Conservation (phyloP, 2,329 filamentous ascomycete genomes). For the Fusarium citri region DNA sequence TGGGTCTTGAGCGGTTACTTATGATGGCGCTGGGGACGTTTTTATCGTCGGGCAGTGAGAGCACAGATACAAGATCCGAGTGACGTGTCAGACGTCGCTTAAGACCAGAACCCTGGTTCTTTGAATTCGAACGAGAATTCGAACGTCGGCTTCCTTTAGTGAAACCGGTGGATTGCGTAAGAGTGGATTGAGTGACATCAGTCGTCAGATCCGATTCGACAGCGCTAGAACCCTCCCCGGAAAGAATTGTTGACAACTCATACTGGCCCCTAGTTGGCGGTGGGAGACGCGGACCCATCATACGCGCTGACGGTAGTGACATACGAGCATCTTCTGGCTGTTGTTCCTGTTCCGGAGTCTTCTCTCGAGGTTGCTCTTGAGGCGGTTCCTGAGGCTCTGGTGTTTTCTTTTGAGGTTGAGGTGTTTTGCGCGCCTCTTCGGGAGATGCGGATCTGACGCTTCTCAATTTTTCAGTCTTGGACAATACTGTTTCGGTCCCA, state of each 20-base stretch:
- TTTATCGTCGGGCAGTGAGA: constrained; percentile 76
- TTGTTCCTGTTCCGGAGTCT: constrained; percentile 2
- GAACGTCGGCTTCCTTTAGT: constrained; percentile 61
- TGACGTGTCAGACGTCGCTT: constrained; percentile 88
- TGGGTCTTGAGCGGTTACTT: constrained; percentile 81
- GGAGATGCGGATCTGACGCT: constrained; percentile 35
- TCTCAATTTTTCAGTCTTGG: constrained; percentile 29
- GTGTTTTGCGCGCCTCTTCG: constrained; percentile 37
- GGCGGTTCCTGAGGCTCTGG: constrained; percentile 1
- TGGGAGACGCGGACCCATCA: constrained; percentile 51
- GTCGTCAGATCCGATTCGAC: constrained; percentile 64
- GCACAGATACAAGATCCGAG: constrained; percentile 91
- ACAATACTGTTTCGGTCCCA: constrained; percentile 45
- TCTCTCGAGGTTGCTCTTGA: constrained; percentile 1
- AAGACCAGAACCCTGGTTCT: constrained; percentile 64
- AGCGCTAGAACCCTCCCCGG: constrained; percentile 61
- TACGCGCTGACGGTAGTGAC: constrained; percentile 41
- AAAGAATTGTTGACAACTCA: constrained; percentile 68
- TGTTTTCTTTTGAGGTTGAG: constrained; percentile 6
- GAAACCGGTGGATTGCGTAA: constrained; percentile 64
- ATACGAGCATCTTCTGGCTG: constrained; percentile 22
- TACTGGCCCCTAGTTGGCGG: constrained; percentile 67
- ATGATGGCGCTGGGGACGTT: constrained; percentile 69
- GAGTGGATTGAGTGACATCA: constrained; percentile 64
- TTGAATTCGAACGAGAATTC: constrained; percentile 49